Percentiles rank a stretch among this genome's conserved stretches.
phyloP scores from a whole-genome alignment of 768 basidiomycete species.

The Boletus rex-veris region DNA sequence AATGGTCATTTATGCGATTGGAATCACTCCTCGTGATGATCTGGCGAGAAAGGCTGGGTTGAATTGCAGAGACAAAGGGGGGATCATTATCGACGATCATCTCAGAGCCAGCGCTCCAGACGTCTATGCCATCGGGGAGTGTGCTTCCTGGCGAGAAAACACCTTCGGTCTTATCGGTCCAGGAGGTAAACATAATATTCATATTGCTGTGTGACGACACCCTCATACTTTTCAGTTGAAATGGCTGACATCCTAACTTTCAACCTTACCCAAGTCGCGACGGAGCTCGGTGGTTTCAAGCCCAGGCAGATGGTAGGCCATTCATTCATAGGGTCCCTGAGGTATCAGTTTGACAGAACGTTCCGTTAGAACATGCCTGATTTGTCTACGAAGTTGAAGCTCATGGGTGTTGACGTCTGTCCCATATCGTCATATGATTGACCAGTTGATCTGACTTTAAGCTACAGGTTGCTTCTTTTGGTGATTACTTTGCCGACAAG shows the following conservation, averaged over 20 bases:
- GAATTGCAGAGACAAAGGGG: conserved; percentile 45
- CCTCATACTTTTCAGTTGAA: conserved; percentile 37
- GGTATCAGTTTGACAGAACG: background rate
- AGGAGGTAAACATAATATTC: conserved; percentile 37
- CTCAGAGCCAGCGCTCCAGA: conserved; percentile 55
- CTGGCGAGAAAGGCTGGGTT: conserved; percentile 55
- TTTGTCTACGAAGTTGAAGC: conserved; percentile 60
- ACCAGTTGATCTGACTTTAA: background rate
- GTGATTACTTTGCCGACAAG: conserved; percentile 68
- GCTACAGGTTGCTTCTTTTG: conserved; percentile 58
- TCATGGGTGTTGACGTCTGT: conserved; percentile 55
- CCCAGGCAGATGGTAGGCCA: conserved; percentile 41
- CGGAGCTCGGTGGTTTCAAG: conserved; percentile 37
- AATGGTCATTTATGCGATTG: conserved; percentile 65
- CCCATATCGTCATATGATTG: background rate
- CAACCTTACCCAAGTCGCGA: conserved; percentile 60
- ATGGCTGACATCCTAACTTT: conserved; percentile 76
- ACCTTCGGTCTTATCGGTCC: conserved; percentile 75
- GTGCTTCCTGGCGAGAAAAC: conserved; percentile 63
- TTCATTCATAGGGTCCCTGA: background rate
- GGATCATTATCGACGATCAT: conserved; percentile 55
- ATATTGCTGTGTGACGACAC: too few species aligned
- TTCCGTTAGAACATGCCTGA: conserved; percentile 51
- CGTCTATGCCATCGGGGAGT: conserved; percentile 75
- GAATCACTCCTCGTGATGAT: conserved; percentile 69